Percentiles rank a stretch among this genome's conserved stretches.
Conservation (phyloP, 208 protist species). For the Leishmania turanica region DNA sequence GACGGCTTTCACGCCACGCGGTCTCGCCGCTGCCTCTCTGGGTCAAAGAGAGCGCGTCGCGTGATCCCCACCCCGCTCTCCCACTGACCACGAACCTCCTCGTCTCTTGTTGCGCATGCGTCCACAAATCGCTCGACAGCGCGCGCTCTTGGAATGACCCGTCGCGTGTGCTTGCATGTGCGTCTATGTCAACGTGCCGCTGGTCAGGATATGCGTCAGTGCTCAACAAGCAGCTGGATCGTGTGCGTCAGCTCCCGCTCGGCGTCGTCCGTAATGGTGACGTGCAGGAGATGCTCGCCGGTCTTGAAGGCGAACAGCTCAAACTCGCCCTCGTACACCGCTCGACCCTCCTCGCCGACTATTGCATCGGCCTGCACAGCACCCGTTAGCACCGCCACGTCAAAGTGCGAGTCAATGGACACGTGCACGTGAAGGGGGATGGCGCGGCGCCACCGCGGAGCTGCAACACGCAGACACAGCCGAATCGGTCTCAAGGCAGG, state of each 20-base stretch:
- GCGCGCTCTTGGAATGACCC: neutral
- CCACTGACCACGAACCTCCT: neutral
- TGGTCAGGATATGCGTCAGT: conserved; percentile 9
- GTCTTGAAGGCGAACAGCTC: conserved; percentile 83
- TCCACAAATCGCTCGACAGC: neutral
- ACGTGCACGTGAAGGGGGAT: conserved; percentile 66
- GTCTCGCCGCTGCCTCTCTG: neutral
- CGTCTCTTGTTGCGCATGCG: neutral
- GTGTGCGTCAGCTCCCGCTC: conserved; percentile 65
- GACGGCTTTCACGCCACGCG: neutral
- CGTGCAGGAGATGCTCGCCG: conserved; percentile 64
- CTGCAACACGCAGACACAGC: conserved; percentile 50
- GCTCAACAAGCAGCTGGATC: conserved; percentile 55
- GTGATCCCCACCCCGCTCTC: neutral
- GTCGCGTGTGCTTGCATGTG: neutral
- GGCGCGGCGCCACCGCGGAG: conserved; percentile 58
- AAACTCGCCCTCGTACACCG: conserved; percentile 51
- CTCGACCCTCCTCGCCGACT: conserved; percentile 50
- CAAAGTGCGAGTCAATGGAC: conserved; percentile 60
- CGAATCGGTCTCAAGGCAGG: conserved; percentile 62
- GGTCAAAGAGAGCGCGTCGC: neutral
- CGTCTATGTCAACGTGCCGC: neutral
- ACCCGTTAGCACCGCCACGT: conserved; percentile 74
- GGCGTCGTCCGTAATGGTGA: conserved; percentile 60
- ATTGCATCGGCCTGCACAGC: conserved; percentile 44